Base-by-base conservation (phyloP, 768 basidiomycete genomes). In the Sutorius australiensis region DNA sequence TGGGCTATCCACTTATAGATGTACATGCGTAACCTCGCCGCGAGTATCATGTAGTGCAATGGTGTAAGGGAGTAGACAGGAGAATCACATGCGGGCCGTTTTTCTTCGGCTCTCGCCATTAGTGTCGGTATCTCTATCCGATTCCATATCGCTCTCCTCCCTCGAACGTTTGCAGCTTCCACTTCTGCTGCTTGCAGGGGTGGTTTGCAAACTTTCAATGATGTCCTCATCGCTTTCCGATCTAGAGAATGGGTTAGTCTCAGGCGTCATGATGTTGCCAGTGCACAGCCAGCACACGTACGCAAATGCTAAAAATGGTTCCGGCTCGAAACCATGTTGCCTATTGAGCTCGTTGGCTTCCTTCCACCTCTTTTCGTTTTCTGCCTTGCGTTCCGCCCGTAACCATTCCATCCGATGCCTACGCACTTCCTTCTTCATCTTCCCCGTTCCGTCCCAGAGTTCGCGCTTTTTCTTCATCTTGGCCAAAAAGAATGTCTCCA, bases 371-470 rank as follows among this genome's bases (percentile, higher is more conserved):
- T 50, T 58, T 36, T 61, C 50, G n/a, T 40, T 53, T 17, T 46
- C 56, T 19, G 51, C 52, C 39, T 48, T 64, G 51, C 68, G 61
- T 50, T 56, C 56, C 12, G 51, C 50, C 5, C 62, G 55, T 30
- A 70, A 16, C 62, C 65, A 67, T 33, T 48, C 61, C 53, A 66
- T 59, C 41, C 68, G 50, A 4, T 54, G 10, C 40, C 69, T 69
- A 38, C 66, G 54, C 4, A 50, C 36, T 16, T 43, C 19, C 40
- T 63, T 68, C 16, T 48, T 39, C 64, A 71, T 56, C 44, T 4
- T 57, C 0, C 54, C 66, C 8, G 66, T 68, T n/a, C 69, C 68
- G 31, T 69, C 69, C 61, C 62, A 71, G 4, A 68, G 50, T n/a
- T 70, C 68, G 5, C 46, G 52, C 41, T 61, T 70, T n/a, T 57